A percentile compares a stretch with the other conserved stretches of the same genome.
Conservation (phyloP, 1,284 basidiomycete species). For the Ceratobasidium theobromae region DNA sequence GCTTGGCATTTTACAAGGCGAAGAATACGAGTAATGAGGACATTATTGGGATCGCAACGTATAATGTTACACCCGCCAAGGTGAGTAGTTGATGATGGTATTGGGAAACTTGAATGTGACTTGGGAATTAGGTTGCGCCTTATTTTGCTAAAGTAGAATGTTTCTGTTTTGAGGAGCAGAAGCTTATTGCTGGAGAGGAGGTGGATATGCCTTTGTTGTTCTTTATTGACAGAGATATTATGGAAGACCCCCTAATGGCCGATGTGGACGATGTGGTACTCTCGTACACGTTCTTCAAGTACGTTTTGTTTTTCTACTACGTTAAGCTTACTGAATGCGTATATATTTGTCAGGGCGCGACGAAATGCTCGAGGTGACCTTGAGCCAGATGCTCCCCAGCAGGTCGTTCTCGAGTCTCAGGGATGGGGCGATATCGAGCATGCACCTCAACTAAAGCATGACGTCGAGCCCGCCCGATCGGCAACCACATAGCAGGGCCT, state of each 20-base stretch:
- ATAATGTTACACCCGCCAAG: constrained; percentile 91
- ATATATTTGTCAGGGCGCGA: constrained; percentile 58
- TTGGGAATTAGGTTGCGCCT: constrained; percentile 74
- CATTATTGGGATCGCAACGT: constrained; percentile 97
- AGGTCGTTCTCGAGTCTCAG: constrained; percentile 27
- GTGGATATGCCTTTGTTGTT: constrained; percentile 98
- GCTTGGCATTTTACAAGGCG: constrained; percentile 94
- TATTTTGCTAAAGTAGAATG: constrained; percentile 99
- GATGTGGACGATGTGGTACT: constrained; percentile 90
- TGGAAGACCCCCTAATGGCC: constrained; percentile 87
- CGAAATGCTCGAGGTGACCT: constrained; percentile 78
- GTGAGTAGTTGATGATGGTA: constrained; percentile 52
- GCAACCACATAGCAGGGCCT: background rate
- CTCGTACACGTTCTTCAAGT: constrained; percentile 98
- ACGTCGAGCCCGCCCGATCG: background rate
- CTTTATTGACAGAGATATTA: constrained; percentile 96
- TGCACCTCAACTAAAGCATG: background rate
- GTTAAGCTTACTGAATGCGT: background rate
- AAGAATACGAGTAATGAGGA: constrained; percentile 84
- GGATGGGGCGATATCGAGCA: constrained; percentile 28
- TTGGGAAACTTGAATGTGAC: background rate
- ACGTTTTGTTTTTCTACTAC: constrained; percentile 39
- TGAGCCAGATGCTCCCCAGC: constrained; percentile 70
- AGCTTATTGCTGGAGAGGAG: constrained; percentile 91
- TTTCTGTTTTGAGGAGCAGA: constrained; percentile 99